Percentiles rank a stretch among this genome's conserved stretches.
These are phyloP conservation scores for Psophocarpus tetragonolobus DNA, from an alignment of 306 rosid species.

Conservation along the genomic window DNA sequence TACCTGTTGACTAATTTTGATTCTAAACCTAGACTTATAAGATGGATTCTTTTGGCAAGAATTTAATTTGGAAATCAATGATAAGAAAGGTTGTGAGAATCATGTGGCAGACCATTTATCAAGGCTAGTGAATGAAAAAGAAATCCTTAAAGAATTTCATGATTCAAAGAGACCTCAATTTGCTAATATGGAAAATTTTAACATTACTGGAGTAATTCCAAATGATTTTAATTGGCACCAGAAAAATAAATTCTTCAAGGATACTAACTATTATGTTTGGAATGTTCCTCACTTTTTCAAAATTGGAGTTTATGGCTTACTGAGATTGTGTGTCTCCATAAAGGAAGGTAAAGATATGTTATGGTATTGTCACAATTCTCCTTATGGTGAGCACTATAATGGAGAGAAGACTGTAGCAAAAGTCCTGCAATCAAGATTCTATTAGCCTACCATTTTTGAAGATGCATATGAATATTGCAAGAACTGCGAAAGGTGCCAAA, in stretches of 20 bases:
- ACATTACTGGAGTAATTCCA: background rate
- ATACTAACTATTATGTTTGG: background rate
- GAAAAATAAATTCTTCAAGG: too few species aligned
- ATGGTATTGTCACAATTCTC: background rate
- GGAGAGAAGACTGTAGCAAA: background rate
- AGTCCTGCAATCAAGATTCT: background rate
- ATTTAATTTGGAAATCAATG: too few species aligned
- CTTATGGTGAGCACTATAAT: background rate
- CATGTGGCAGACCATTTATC: too few species aligned
- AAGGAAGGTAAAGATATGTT: background rate
- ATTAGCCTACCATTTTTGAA: background rate
- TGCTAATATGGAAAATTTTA: too few species aligned
- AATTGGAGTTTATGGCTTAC: background rate
- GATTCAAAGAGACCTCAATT: background rate
- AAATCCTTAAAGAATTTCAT: too few species aligned
- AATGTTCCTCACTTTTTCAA: background rate
- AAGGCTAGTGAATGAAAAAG: too few species aligned
- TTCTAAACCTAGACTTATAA: too few species aligned
- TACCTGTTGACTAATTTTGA: too few species aligned
- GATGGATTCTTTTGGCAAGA: too few species aligned
- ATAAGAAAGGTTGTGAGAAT: too few species aligned
- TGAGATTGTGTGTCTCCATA: background rate
- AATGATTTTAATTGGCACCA: background rate
- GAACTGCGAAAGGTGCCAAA: background rate
- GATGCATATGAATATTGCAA: background rate